Conservation (phyloP, 352 stramenopile genomes). For the Pythium sp. region DNA sequence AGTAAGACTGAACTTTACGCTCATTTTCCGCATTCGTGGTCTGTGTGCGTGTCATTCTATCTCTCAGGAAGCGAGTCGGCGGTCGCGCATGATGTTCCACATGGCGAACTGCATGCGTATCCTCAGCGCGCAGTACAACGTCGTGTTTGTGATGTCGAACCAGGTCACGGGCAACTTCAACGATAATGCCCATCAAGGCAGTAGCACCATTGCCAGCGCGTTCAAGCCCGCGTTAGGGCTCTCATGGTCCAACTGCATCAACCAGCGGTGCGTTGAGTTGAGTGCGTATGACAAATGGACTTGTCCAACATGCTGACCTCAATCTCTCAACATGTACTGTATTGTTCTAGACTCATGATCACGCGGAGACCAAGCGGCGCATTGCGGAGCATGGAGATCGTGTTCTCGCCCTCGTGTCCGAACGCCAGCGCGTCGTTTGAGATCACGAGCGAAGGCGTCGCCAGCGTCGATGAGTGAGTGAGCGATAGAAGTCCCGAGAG, state of each 20-base stretch:
- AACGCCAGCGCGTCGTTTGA: conserved; percentile 38
- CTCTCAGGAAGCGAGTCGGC: conserved; percentile 56
- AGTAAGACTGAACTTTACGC: background rate
- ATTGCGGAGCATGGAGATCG: conserved; percentile 38
- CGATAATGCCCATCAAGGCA: conserved; percentile 13
- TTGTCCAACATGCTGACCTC: background rate
- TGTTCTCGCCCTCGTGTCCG: conserved; percentile 57
- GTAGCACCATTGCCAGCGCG: conserved; percentile 18
- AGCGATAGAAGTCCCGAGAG: background rate
- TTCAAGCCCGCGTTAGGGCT: conserved; percentile 65
- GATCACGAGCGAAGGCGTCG: conserved; percentile 56
- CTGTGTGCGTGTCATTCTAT: background rate
- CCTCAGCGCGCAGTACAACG: conserved; percentile 69
- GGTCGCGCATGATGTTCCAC: conserved; percentile 78
- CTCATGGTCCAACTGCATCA: conserved; percentile 85
- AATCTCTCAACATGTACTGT: background rate
- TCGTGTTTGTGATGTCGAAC: conserved; percentile 77
- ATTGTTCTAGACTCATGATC: conserved; percentile 51
- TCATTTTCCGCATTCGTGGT: background rate
- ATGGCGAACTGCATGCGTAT: conserved; percentile 85
- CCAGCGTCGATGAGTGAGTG: conserved; percentile 11
- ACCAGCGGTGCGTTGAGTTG: conserved; percentile 55
- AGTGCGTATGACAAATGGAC: background rate
- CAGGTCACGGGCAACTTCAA: conserved; percentile 76
- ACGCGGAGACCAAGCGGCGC: conserved; percentile 26